These are phyloP conservation scores for Cunninghamia lanceolata DNA, from an alignment of 75 land plant species.

Conservation along the genomic window DNA sequence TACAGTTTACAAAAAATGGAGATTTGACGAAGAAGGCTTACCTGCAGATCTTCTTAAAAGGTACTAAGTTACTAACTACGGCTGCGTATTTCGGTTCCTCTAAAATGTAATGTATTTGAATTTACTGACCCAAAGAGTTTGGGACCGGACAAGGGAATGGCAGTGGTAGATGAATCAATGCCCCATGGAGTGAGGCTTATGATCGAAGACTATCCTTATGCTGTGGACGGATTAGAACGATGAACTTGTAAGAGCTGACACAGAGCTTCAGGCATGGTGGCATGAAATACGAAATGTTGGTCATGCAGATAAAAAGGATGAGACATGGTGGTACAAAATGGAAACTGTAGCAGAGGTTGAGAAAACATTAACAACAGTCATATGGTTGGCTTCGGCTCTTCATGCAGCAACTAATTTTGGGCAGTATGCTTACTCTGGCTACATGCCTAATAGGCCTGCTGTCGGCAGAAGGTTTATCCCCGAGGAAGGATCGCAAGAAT, in stretches of 20 bases:
- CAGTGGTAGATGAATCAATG: slow-evolving; percentile 35
- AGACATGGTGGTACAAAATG: slow-evolving; percentile 66
- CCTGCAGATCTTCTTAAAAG: slow-evolving; percentile 59
- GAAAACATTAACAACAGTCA: slow-evolving; percentile 47
- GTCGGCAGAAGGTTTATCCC: slow-evolving; percentile 14
- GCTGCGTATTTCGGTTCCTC: too few relatives aligned
- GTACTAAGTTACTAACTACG: background rate
- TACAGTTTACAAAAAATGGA: slow-evolving; percentile 45
- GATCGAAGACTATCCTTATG: slow-evolving; percentile 75
- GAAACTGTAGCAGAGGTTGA: slow-evolving; percentile 25
- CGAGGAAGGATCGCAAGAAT: slow-evolving; percentile 6
- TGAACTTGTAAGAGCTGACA: slow-evolving; percentile 32
- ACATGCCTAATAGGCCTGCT: slow-evolving; percentile 39
- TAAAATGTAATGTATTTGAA: too few relatives aligned
- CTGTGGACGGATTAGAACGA: slow-evolving; percentile 72
- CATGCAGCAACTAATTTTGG: slow-evolving; percentile 52
- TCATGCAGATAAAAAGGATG: slow-evolving; percentile 72
- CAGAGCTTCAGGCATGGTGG: slow-evolving; percentile 76
- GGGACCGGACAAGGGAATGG: slow-evolving; percentile 48
- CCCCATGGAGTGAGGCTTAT: slow-evolving; percentile 8
- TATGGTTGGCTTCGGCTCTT: slow-evolving; percentile 69
- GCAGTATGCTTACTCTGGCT: slow-evolving; percentile 27
- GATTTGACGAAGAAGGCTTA: slow-evolving; percentile 20
- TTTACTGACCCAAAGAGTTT: too few relatives aligned
- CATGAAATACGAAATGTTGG: slow-evolving; percentile 48